Conservation (phyloP, 192 early-diverging fungal species). For the Gryganskiella cystojenkinii region DNA sequence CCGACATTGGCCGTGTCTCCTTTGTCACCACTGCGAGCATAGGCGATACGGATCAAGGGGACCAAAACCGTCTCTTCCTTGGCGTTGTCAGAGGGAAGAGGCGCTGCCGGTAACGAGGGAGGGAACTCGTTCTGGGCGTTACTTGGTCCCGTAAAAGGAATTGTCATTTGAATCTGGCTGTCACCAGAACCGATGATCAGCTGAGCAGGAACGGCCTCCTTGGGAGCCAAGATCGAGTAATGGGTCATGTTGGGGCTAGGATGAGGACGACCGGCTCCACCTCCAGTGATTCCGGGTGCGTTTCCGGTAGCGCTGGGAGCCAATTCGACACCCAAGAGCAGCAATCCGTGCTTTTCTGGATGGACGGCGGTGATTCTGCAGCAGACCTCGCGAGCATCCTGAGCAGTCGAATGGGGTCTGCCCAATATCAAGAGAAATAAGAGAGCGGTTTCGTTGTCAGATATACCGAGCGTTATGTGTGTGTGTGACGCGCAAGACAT, state of each 20-base stretch:
- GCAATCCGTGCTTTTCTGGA: conserved; percentile 34
- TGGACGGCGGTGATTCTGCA: conserved; percentile 51
- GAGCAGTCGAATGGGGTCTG: conserved; percentile 35
- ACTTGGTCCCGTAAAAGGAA: conserved; percentile 32
- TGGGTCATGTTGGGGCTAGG: conserved; percentile 70
- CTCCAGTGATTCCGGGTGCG: conserved; percentile 55
- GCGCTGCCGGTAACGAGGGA: conserved; percentile 19
- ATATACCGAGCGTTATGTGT: too few species aligned
- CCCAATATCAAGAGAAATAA: background rate
- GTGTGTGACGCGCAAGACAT: too few species aligned
- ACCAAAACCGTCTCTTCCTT: conserved; percentile 53
- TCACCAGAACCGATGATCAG: conserved; percentile 52
- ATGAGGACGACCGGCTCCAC: conserved; percentile 64
- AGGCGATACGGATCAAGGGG: conserved; percentile 65
- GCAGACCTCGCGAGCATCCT: conserved; percentile 48
- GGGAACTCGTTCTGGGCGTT: conserved; percentile 50
- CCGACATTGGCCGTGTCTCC: conserved; percentile 72
- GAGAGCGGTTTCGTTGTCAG: too few species aligned
- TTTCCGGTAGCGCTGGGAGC: conserved; percentile 56
- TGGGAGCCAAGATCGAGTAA: conserved; percentile 68
- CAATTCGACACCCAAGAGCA: conserved; percentile 44
- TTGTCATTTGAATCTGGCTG: conserved; percentile 15
- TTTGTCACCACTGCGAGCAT: conserved; percentile 74
- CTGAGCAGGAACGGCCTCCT: conserved; percentile 49
- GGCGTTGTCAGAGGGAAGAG: conserved; percentile 12